Percentiles rank a stretch among this genome's conserved stretches.
Evolutionary conservation across 1,284 basidiomycete genomes (phyloP).

Genomic region (Phaffia rhodozyma): DNA sequence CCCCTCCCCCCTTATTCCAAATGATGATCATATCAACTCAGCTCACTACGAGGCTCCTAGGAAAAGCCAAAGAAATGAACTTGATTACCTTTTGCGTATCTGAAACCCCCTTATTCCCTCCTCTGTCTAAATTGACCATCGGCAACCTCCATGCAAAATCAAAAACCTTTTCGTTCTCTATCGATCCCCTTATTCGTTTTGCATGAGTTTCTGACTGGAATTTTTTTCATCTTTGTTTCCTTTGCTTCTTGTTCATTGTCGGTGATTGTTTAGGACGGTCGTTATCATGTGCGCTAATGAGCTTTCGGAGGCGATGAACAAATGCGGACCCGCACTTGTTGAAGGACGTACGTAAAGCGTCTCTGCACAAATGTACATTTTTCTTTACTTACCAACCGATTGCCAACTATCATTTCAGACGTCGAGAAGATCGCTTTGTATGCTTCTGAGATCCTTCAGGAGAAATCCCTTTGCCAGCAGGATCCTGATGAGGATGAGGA

Average conservation of each 20-base stretch:
- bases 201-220: neutral
- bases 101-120: slow-evolving; percentile 24
- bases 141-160: neutral
- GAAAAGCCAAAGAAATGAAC: slow-evolving; percentile 45
- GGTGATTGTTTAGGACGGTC: slow-evolving; percentile 52
- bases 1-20: slow-evolving; percentile 12
- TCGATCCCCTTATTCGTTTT: neutral
- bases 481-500: slow-evolving; percentile 88
- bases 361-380: neutral
- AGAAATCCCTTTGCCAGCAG: slow-evolving; percentile 89
- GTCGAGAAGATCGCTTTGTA: slow-evolving; percentile 68
- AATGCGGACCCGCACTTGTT: slow-evolving; percentile 73
- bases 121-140: neutral
- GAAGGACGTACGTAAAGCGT: slow-evolving; percentile 40
- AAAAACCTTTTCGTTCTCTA: neutral
- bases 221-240: slow-evolving; percentile 31
- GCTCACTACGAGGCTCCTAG: slow-evolving; percentile 63
- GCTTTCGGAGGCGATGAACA: slow-evolving; percentile 80
- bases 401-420: slow-evolving; percentile 39
- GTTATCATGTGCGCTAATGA: slow-evolving; percentile 74
- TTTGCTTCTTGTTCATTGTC: slow-evolving; percentile 11
- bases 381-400: slow-evolving; percentile 17
- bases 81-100: slow-evolving; percentile 28
- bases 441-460: slow-evolving; percentile 71
- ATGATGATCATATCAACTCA: slow-evolving; percentile 62